Evolutionary conservation across 2,329 filamentous ascomycete genomes (phyloP).

Genomic region (Aspergillus viridinutans): DNA sequence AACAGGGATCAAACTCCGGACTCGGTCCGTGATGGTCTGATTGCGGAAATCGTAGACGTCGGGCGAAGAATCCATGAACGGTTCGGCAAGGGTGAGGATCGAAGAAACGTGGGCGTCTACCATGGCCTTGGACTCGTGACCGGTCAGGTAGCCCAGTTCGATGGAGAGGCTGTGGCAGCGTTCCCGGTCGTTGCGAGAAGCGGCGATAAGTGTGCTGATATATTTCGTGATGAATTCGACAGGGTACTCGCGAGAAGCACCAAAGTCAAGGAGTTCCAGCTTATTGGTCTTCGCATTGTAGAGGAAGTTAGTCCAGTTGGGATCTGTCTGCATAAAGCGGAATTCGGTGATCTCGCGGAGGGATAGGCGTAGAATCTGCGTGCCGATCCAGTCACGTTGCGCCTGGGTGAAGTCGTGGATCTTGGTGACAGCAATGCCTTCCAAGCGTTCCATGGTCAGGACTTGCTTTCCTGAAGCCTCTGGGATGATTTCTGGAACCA

Average conservation of each 20-base stretch:
- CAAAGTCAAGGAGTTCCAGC: constrained; percentile 92
- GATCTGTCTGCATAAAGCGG: constrained; percentile 98
- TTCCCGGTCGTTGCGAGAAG: constrained; percentile 64
- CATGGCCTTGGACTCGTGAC: constrained; percentile 81
- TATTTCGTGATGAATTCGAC: constrained; percentile 75
- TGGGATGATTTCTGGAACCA: constrained; percentile 70
- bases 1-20: constrained; percentile 79
- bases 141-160: constrained; percentile 84
- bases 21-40: constrained; percentile 94
- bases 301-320: constrained; percentile 99
- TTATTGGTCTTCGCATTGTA: constrained; percentile 70
- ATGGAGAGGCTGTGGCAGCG: constrained; percentile 66
- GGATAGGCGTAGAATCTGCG: constrained; percentile 85
- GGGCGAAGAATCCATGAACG: constrained; percentile 72
- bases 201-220: constrained; percentile 73
- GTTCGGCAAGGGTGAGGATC: constrained; percentile 85
- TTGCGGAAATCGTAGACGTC: constrained; percentile 86
- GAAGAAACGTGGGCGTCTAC: constrained; percentile 84
- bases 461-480: constrained; percentile 83
- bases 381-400: constrained; percentile 94
- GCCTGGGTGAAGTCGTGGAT: constrained; percentile 69
- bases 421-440: constrained; percentile 80
- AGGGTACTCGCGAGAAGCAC: constrained; percentile 82
- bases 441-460: constrained; percentile 88
- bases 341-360: constrained; percentile 92